Evolutionary conservation across 2,329 filamentous ascomycete species (phyloP).

Genomic region (Botrytis tulipae): DNA sequence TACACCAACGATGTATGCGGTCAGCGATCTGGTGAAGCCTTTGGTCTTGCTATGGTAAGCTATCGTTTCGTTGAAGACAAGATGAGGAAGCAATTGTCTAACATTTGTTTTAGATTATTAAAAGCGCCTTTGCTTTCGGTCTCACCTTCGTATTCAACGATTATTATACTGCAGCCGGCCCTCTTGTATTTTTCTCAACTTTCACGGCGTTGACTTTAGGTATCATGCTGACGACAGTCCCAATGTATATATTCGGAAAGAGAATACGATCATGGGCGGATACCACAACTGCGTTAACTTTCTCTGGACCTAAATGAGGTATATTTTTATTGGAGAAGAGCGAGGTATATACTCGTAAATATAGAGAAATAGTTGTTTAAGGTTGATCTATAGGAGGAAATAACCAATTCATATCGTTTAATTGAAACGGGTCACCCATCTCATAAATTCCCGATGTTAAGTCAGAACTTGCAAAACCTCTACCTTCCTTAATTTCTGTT

Average conservation of each 20-base stretch:
- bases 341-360: background rate
- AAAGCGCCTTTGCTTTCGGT: background rate
- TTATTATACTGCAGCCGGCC: background rate
- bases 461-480: background rate
- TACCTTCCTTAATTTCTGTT: background rate
- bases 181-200: background rate
- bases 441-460: background rate
- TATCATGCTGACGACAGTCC: background rate
- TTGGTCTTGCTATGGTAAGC: background rate
- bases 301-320: background rate
- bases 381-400: background rate
- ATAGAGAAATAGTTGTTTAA: background rate
- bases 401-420: constrained; percentile 7
- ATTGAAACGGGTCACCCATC: constrained; percentile 1
- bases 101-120: background rate
- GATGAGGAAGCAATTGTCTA: background rate
- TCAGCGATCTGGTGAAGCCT: background rate
- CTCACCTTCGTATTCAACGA: background rate
- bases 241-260: background rate
- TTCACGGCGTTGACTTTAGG: background rate
- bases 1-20: background rate
- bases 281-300: background rate
- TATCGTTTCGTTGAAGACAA: background rate
- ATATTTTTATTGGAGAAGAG: background rate
- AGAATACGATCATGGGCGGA: background rate